Evolutionary conservation across 2,329 filamentous ascomycete species (phyloP).

Genomic region (Scedosporium aurantiacum): DNA sequence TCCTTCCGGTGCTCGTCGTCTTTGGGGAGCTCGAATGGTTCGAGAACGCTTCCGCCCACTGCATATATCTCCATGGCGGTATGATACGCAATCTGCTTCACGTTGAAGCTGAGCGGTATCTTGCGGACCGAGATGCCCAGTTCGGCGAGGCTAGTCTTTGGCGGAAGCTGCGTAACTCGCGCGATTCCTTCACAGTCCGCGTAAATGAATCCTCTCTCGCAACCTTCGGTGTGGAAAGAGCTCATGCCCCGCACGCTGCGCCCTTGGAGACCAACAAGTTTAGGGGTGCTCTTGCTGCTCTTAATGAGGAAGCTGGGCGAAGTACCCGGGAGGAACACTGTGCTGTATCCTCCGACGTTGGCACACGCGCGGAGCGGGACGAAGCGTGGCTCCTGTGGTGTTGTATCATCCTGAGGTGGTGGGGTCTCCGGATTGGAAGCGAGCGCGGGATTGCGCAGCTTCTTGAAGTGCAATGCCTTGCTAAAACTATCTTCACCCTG

Average conservation of each 20-base stretch:
- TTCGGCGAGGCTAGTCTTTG: slow-evolving; percentile 56
- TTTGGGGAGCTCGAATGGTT: slow-evolving; percentile 72
- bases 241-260: slow-evolving; percentile 60
- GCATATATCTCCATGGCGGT: slow-evolving; percentile 64
- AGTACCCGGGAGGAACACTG: slow-evolving; percentile 70
- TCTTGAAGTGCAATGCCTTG: slow-evolving; percentile 60
- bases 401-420: slow-evolving; percentile 11
- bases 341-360: slow-evolving; percentile 66
- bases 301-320: slow-evolving; percentile 77
- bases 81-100: slow-evolving; percentile 68
- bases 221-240: slow-evolving; percentile 64
- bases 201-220: slow-evolving; percentile 75
- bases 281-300: slow-evolving; percentile 65
- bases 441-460: slow-evolving; percentile 57
- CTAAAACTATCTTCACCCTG: slow-evolving; percentile 33
- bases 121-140: slow-evolving; percentile 67
- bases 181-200: slow-evolving; percentile 62
- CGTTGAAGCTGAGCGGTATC: slow-evolving; percentile 56
- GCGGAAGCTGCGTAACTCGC: slow-evolving; percentile 61
- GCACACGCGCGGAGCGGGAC: slow-evolving; percentile 45
- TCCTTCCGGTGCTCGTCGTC: slow-evolving; percentile 77
- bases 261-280: slow-evolving; percentile 62
- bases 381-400: slow-evolving; percentile 32
- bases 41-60: slow-evolving; percentile 54
- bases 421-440: slow-evolving; percentile 28